These are phyloP conservation scores for Metarhizium robertsii DNA, from an alignment of 2,329 filamentous ascomycete species.

Conservation along the genomic window DNA sequence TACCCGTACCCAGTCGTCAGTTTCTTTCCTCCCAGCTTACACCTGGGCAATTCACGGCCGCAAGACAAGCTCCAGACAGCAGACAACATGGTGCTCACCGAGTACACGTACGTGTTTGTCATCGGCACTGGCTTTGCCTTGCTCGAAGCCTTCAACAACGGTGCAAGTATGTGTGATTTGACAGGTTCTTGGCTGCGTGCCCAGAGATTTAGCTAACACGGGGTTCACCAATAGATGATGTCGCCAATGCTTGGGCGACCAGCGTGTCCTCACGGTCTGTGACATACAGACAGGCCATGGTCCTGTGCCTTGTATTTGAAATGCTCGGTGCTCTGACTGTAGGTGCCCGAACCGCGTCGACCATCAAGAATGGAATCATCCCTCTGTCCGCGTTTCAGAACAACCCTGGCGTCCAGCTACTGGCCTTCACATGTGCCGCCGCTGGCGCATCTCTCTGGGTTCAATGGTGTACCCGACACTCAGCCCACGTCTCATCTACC, in stretches of 20 bases:
- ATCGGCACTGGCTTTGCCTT: constrained; percentile 69
- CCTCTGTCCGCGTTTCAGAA: constrained; percentile 46
- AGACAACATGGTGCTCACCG: constrained; percentile 43
- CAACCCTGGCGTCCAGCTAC: constrained; percentile 57
- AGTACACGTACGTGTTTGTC: constrained; percentile 64
- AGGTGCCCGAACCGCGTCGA: constrained; percentile 61
- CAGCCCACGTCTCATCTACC: constrained; percentile 63
- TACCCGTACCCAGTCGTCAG: no score
- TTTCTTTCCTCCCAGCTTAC: no score
- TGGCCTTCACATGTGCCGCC: constrained; percentile 56
- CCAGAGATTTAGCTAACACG: constrained; percentile 5
- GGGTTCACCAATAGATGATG: constrained; percentile 50
- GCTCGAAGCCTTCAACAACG: constrained; percentile 71
- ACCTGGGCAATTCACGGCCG: no score
- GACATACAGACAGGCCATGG: constrained; percentile 58
- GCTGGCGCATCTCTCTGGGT: constrained; percentile 63
- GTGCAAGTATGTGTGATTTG: constrained; percentile 54
- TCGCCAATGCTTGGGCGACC: constrained; percentile 76
- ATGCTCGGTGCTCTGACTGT: constrained; percentile 58
- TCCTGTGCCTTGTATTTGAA: constrained; percentile 58
- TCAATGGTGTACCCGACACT: constrained; percentile 71
- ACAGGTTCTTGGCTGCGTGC: background rate
- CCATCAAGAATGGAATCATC: constrained; percentile 73
- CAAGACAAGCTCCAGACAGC: background rate
- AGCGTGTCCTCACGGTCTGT: constrained; percentile 48